A percentile compares a stretch with the other conserved stretches of the same genome.
Conservation (phyloP, 257 asterid genomes). For the Solanum okadae region DNA sequence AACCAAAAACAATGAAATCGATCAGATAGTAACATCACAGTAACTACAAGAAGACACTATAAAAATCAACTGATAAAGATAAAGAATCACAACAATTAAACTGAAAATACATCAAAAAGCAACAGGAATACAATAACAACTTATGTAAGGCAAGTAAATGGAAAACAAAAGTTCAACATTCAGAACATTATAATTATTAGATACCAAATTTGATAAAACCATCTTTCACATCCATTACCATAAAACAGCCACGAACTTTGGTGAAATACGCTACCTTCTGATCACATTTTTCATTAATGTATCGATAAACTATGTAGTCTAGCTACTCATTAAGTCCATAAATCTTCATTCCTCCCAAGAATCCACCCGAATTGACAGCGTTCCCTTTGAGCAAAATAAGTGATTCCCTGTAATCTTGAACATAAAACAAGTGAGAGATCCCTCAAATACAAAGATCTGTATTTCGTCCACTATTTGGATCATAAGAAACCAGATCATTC, state of each 20-base stretch:
- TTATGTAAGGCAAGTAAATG: background rate
- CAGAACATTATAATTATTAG: background rate
- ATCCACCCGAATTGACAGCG: background rate
- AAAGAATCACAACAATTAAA: background rate
- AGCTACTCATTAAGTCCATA: background rate
- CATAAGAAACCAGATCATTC: background rate
- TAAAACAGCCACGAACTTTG: background rate
- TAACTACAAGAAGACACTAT: background rate
- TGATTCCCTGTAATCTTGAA: background rate
- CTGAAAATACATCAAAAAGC: background rate
- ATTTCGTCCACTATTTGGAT: background rate
- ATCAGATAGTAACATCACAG: background rate
- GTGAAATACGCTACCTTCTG: background rate
- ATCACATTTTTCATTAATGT: background rate
- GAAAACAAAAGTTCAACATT: background rate
- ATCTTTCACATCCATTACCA: background rate
- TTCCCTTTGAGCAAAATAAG: background rate
- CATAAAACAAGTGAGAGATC: background rate
- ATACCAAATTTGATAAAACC: background rate
- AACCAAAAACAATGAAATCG: background rate
- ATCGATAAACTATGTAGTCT: background rate
- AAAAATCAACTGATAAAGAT: background rate
- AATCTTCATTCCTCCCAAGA: background rate
- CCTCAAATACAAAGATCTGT: background rate
- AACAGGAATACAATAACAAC: background rate